phyloP scores from a whole-genome alignment of 2,329 filamentous ascomycete species.

The Ceratocystis albifundus region DNA sequence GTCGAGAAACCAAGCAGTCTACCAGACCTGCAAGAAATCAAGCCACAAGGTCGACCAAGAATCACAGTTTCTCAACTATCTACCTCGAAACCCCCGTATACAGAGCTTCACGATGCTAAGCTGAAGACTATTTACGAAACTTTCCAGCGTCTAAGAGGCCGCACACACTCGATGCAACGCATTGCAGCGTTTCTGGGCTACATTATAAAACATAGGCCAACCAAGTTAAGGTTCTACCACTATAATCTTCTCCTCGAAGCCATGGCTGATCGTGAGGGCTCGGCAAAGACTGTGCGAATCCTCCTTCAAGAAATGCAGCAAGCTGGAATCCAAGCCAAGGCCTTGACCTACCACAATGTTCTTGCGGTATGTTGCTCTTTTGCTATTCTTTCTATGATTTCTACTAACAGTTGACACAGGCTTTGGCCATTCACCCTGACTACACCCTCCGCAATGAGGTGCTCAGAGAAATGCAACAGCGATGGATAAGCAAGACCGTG shows the following conservation, averaged over 20 bases:
- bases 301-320: conserved; percentile 63
- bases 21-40: neutral
- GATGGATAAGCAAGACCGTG: conserved; percentile 49
- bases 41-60: neutral
- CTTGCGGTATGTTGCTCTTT: conserved; percentile 43
- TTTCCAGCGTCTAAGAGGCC: conserved; percentile 33
- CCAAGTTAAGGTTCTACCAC: conserved; percentile 45
- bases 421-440: conserved; percentile 73
- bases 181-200: conserved; percentile 39
- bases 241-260: conserved; percentile 67
- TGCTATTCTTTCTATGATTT: neutral
- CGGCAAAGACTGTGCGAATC: conserved; percentile 47
- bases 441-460: conserved; percentile 63
- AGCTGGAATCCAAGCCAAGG: conserved; percentile 50
- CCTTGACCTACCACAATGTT: conserved; percentile 57
- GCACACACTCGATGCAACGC: conserved; percentile 24
- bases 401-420: conserved; percentile 32
- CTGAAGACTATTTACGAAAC: conserved; percentile 38
- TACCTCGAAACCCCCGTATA: conserved; percentile 9
- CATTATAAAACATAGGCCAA: conserved; percentile 44
- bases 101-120: conserved; percentile 29
- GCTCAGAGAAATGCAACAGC: conserved; percentile 58
- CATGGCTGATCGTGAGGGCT: conserved; percentile 57
- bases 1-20: neutral
- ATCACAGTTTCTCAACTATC: conserved; percentile 21